Evolutionary conservation across 139 green algal genomes (phyloP).

Genomic region (Chlorella sorokiniana): DNA sequence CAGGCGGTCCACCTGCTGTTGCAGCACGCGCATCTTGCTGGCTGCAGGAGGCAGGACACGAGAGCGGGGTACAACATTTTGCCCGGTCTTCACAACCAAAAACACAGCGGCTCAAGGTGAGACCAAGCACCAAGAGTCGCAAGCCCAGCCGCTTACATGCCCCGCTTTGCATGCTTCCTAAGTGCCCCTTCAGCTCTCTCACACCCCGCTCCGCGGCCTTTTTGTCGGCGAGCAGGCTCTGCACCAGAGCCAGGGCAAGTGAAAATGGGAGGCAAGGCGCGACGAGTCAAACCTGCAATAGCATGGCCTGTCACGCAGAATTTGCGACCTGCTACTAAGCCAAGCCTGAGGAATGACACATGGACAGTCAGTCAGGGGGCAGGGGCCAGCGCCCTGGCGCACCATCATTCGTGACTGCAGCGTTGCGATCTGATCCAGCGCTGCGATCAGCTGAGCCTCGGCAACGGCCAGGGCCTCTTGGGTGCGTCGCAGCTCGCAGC

Average conservation of each 20-base stretch:
- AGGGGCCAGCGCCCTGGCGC: background rate
- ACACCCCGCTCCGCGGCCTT: background rate
- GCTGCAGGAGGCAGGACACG: background rate
- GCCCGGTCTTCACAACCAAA: background rate
- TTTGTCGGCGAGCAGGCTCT: conserved; percentile 1
- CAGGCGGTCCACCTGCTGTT: conserved; percentile 7
- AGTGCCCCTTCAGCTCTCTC: background rate
- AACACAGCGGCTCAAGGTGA: background rate
- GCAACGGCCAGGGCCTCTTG: background rate
- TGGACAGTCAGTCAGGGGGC: background rate
- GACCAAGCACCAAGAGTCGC: background rate
- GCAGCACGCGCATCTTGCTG: background rate
- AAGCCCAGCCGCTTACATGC: background rate
- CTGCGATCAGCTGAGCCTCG: background rate
- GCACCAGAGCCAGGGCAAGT: background rate
- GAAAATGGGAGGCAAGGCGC: too few species aligned
- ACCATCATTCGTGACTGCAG: background rate
- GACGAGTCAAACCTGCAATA: too few species aligned
- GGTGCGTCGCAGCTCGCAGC: background rate
- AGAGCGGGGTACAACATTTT: background rate
- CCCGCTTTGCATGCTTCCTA: background rate
- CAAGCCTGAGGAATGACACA: too few species aligned
- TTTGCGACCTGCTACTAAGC: too few species aligned
- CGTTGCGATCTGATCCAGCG: background rate
- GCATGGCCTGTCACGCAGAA: too few species aligned